These are phyloP conservation scores for Termitomyces sp. DNA, from an alignment of 768 basidiomycete genomes.

Conservation along the genomic window DNA sequence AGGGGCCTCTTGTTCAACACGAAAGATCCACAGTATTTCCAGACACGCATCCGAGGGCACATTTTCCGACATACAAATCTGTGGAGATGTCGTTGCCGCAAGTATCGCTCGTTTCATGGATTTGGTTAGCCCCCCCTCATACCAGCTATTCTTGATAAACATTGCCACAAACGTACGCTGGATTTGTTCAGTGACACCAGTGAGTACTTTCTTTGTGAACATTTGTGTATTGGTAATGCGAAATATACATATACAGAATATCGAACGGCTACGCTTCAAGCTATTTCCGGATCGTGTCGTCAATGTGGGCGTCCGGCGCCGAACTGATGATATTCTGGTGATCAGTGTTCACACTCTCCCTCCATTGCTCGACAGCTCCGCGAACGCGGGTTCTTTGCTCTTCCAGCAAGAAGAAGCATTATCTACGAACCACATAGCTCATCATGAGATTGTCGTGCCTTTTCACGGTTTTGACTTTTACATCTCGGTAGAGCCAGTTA, in stretches of 20 bases:
- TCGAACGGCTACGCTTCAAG: conserved; percentile 28
- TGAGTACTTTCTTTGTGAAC: neutral
- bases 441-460: conserved; percentile 4
- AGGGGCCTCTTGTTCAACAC: conserved; percentile 6
- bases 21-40: conserved; percentile 9
- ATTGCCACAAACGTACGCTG: conserved; percentile 15
- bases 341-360: conserved; percentile 28
- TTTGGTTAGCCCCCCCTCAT: conserved; percentile 12
- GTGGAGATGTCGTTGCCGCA: conserved; percentile 23
- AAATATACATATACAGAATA: conserved; percentile 18
- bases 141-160: conserved; percentile 27
- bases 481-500: conserved; percentile 14
- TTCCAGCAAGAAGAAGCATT: neutral
- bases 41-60: conserved; percentile 14
- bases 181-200: conserved; percentile 8
- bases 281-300: conserved; percentile 25
- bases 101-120: conserved; percentile 15
- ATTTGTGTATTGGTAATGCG: conserved; percentile 12
- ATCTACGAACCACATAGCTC: neutral
- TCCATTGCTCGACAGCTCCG: neutral
- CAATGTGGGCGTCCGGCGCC: conserved; percentile 24
- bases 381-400: neutral
- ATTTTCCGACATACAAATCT: conserved; percentile 21
- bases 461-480: conserved; percentile 15
- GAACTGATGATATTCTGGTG: conserved; percentile 18